A percentile compares a stretch with the other conserved stretches of the same genome.
These are phyloP conservation scores for Panaeolus cyanescens DNA, from an alignment of 768 basidiomycete genomes.

Conservation along the genomic window DNA sequence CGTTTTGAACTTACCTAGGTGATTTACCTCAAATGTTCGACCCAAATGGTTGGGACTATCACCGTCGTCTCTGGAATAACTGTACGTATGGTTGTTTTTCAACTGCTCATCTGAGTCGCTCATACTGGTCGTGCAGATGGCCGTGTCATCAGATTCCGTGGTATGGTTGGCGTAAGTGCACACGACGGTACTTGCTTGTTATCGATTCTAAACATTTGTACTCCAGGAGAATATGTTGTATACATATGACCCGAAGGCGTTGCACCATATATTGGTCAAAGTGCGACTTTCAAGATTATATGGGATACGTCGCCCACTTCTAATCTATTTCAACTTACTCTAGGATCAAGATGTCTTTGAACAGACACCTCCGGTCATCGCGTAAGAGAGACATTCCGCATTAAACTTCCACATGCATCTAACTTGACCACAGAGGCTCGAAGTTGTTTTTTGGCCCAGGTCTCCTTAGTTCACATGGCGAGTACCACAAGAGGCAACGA, in stretches of 20 bases:
- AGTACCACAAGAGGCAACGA: constrained; percentile 37
- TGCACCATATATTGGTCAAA: constrained; percentile 48
- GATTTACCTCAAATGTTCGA: constrained; percentile 35
- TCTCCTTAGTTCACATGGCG: constrained; percentile 27
- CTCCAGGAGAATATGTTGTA: constrained; percentile 32
- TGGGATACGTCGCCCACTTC: neutral
- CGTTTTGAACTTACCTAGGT: constrained; percentile 22
- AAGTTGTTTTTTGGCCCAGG: constrained; percentile 26
- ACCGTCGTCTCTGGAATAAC: constrained; percentile 30
- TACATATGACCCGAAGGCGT: constrained; percentile 45
- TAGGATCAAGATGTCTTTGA: constrained; percentile 34
- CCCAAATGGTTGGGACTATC: constrained; percentile 36
- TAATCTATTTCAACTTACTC: neutral
- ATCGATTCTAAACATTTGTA: neutral
- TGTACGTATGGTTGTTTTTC: constrained; percentile 22
- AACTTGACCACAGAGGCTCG: constrained; percentile 11
- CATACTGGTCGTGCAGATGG: neutral
- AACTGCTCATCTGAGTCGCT: neutral
- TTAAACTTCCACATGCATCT: neutral
- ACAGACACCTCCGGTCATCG: constrained; percentile 22
- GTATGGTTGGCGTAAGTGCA: neutral
- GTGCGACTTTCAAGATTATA: constrained; percentile 5
- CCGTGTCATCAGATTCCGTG: neutral
- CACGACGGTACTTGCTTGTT: neutral
- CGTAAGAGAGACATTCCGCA: constrained; percentile 14